Base-by-base conservation (phyloP, 108 stramenopile species). In the Skeletonema marinoi region DNA sequence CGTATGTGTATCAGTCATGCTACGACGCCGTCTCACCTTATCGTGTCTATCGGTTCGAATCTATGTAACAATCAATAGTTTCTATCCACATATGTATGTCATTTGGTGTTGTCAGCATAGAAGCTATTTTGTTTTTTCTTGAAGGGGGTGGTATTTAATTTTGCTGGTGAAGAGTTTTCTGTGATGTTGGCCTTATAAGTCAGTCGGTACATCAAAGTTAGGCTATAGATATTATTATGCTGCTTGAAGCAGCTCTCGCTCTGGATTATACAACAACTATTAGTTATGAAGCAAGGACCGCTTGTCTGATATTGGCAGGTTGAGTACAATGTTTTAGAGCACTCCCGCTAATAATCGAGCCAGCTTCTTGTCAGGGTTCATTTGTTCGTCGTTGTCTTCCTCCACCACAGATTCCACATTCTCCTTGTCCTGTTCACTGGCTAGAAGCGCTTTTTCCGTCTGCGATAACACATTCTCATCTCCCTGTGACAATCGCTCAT, bases 401-500 rank as follows among this genome's bases (percentile, higher is more conserved):
- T 44, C 72, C 19, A 19, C 48, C 5, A 30, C 17, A 13, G 32
- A 17, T 11, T 14, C 64, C 8, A 32, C 41, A 2, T 7, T 17
- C 50, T 65, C 48, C 63, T 36, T 11, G 21, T 21, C 33, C 6
- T 35, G n/a, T 56, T 74, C 65, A 56, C 17, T 50, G 42, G 66
- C 29, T 13, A 75, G 51, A 10, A 81, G 56, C 33, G 74, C 80
- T 65, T 71, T 73, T 60, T 81, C 80, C 17, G 65, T 74, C 54
- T 71, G 74, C 8, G 70, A 71, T 41, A 81, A 71, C 9, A 46
- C 80, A 60, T 70, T 81, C n/a, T 71, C 74, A 61, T 81, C 80
- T 32, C 80, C 80, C 33, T 75, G 68, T 0, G 74, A 70, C 32
- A 66, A 32, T 35, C 74, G 25, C 30, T 81, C 56, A 39, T 66